A percentile compares a stretch with the other conserved stretches of the same genome.
Conservation (phyloP, 441 rosid genomes). For the Gossypium gossypioides region DNA sequence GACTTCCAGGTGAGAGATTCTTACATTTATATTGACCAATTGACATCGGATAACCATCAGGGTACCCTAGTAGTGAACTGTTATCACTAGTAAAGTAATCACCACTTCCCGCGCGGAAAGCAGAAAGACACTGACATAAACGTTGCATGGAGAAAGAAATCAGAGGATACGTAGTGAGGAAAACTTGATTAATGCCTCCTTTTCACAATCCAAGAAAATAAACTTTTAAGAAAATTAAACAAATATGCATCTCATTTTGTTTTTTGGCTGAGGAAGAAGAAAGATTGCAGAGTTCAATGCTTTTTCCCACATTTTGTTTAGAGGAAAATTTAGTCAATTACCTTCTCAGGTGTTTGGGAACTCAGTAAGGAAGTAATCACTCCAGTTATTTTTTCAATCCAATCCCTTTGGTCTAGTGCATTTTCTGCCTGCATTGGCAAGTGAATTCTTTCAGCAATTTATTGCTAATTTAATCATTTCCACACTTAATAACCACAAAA, state of each 20-base stretch:
- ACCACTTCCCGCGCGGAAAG: constrained; percentile 35
- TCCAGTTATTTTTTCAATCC: constrained; percentile 95
- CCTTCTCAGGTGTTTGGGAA: constrained; percentile 68
- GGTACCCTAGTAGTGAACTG: constrained; percentile 49
- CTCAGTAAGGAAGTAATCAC: constrained; percentile 85
- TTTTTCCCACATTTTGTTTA: background rate
- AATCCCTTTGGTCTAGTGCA: constrained; percentile 83
- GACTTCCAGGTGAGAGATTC: constrained; percentile 34
- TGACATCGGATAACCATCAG: constrained; percentile 46
- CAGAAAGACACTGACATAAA: constrained; percentile 47
- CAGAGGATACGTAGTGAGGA: background rate
- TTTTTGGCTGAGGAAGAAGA: background rate
- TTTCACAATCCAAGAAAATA: background rate
- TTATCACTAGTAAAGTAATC: constrained; percentile 58
- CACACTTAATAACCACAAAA: background rate
- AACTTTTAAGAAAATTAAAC: background rate
- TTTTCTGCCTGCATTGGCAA: constrained; percentile 80
- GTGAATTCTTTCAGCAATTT: constrained; percentile 14
- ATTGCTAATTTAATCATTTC: background rate
- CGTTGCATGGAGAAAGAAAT: constrained; percentile 7
- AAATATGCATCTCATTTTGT: background rate
- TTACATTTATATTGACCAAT: constrained; percentile 40
- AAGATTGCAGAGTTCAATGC: background rate
- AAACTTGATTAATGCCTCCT: background rate
- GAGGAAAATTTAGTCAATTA: constrained; percentile 22